Conservation (phyloP, 2,329 filamentous ascomycete species). For the Penicillium paneum region DNA sequence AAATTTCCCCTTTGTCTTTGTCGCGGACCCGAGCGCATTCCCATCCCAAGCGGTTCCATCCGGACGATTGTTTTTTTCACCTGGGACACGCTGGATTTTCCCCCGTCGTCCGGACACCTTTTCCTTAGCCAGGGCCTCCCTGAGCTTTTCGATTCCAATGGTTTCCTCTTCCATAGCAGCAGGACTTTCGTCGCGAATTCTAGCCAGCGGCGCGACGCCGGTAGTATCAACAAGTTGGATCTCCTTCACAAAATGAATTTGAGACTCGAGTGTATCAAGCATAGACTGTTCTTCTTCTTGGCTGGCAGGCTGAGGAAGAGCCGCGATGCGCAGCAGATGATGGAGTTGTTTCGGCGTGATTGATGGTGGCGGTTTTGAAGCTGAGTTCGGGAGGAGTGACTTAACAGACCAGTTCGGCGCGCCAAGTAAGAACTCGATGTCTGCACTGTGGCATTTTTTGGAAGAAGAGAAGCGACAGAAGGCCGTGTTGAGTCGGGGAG, state of each 20-base stretch:
- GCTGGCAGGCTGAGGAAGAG: constrained; percentile 69
- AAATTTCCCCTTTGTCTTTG: constrained; percentile 65
- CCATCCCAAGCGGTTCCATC: constrained; percentile 60
- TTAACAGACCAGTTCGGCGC: constrained; percentile 80
- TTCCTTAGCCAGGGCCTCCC: constrained; percentile 40
- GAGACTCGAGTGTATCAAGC: constrained; percentile 71
- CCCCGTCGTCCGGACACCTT: constrained; percentile 40
- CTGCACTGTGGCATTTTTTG: constrained; percentile 15
- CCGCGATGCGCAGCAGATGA: constrained; percentile 85
- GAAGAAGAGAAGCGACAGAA: constrained; percentile 25
- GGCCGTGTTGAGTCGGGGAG: constrained; percentile 1
- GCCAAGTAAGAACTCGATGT: constrained; percentile 54
- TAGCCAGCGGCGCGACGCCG: constrained; percentile 68
- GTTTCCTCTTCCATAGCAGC: constrained; percentile 40
- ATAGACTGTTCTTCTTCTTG: constrained; percentile 64
- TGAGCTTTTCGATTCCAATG: constrained; percentile 38
- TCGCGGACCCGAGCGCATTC: constrained; percentile 66
- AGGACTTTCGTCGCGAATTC: constrained; percentile 69
- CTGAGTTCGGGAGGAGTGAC: constrained; percentile 62
- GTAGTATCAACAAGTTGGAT: constrained; percentile 76
- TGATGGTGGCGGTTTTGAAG: constrained; percentile 28
- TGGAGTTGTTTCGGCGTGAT: constrained; percentile 68
- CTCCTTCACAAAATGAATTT: constrained; percentile 86
- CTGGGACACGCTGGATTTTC: constrained; percentile 46
- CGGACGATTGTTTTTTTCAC: constrained; percentile 29